These are phyloP conservation scores for Colletotrichum caudatum DNA, from an alignment of 2,329 filamentous ascomycete genomes.

Conservation along the genomic window DNA sequence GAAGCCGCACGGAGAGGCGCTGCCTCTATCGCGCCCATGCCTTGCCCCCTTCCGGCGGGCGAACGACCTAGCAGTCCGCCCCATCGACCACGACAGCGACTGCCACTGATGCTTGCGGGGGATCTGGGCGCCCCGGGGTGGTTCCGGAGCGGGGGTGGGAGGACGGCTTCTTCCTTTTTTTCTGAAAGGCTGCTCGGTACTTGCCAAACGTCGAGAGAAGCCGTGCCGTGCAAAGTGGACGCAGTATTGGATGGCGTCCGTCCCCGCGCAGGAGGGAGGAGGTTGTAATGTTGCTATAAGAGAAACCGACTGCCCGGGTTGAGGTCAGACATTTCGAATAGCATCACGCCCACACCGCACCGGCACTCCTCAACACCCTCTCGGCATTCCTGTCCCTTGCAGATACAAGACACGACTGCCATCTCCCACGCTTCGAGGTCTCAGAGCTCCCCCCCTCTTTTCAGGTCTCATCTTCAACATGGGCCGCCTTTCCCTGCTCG, in stretches of 20 bases:
- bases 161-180: background rate
- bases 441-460: background rate
- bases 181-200: background rate
- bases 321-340: background rate
- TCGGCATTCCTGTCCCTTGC: background rate
- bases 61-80: background rate
- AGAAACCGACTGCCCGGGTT: background rate
- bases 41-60: constrained; percentile 13
- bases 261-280: background rate
- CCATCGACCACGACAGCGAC: constrained; percentile 9
- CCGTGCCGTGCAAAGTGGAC: background rate
- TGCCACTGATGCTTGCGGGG: background rate
- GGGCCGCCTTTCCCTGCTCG: constrained; percentile 8
- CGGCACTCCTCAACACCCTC: background rate
- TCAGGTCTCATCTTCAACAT: constrained; percentile 4
- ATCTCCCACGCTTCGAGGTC: background rate
- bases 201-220: background rate
- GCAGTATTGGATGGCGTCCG: too few species aligned
- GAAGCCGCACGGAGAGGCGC: background rate
- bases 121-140: constrained; percentile 1
- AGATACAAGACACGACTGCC: background rate
- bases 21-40: background rate
- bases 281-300: background rate
- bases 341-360: background rate
- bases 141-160: background rate